Evolutionary conservation across 2,329 filamentous ascomycete species (phyloP), one percentile per base, ranked within the genome.

Genomic region (Aureobasidium lini): DNA sequence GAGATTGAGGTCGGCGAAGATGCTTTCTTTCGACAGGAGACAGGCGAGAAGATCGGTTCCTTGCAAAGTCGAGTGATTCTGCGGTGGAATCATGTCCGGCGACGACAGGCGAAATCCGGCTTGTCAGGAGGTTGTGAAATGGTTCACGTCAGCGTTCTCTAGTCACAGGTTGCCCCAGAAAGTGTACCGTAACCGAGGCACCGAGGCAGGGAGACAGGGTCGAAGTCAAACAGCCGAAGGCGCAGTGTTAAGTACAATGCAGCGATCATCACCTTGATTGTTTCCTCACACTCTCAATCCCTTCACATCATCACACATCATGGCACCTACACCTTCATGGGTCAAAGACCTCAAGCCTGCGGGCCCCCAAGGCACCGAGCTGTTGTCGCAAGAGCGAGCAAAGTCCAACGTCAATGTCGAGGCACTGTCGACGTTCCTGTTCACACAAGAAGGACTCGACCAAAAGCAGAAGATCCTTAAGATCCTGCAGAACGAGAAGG

Each of bases 351-450:
- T 88, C 64, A 84, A 81, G 76, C 84, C 84, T 37, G 78, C 86
- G 2, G 81, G 81, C 59, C 84, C 84, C 5, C 86, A 89, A 66
- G 87, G 88, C 63, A 78, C 79, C 40, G 85, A 89, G 67, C 79
- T 91, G 49, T 82, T 91, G 57, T 72, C 78, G n/a, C 77, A 81
- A 53, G 88, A 91, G 76, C 82, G 89, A 63, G 80, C 79, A 28
- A 82, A 82, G 66, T 89, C 85, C 54, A 84, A 84, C 61, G 73
- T 91, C 65, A 78, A 86, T 31, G 83, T 89, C 18, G 80, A 87
- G 61, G 82, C 84, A 68, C 77, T 92, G 8, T 82, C 85, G 48
- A 78, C 83, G 54, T 85, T 89, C 66, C 77, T 92, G 48, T 87
- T 88, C 71, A 87, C 85, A 23, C 83, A 84, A 66, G 80, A 86